Conservation (phyloP, 2,329 filamentous ascomycete species). For the Volutella citrinella region DNA sequence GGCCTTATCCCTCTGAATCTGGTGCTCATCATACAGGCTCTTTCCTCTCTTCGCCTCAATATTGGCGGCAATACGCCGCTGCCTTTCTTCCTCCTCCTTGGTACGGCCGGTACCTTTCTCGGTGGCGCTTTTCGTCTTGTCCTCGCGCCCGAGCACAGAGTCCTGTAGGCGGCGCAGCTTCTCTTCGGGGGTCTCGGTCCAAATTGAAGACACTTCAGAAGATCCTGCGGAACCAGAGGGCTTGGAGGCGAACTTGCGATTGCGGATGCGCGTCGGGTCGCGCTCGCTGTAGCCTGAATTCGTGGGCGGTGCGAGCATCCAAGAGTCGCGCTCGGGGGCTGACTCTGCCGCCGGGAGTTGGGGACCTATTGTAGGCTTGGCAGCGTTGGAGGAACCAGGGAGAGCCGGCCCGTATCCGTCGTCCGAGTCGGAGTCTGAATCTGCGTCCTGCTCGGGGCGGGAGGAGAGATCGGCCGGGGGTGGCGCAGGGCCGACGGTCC, state of each 20-base stretch:
- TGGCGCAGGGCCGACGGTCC: conserved; percentile 30
- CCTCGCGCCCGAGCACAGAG: conserved; percentile 72
- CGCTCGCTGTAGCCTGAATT: conserved; percentile 55
- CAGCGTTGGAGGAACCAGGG: conserved; percentile 45
- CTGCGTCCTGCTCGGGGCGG: conserved; percentile 26
- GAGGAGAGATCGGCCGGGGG: conserved; percentile 27
- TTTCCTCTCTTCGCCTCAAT: conserved; percentile 54
- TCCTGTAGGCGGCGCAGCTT: conserved; percentile 78
- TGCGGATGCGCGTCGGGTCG: conserved; percentile 81
- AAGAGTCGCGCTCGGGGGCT: conserved; percentile 71
- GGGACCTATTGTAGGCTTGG: conserved; percentile 42
- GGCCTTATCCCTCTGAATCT: conserved; percentile 27
- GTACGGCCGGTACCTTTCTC: conserved; percentile 42
- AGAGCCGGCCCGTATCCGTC: conserved; percentile 60
- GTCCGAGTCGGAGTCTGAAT: conserved; percentile 43
- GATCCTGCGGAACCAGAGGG: conserved; percentile 31
- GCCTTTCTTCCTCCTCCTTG: conserved; percentile 54
- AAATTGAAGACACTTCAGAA: conserved; percentile 61
- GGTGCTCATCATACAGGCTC: conserved; percentile 60
- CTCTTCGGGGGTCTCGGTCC: conserved; percentile 90
- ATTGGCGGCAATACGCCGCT: conserved; percentile 44
- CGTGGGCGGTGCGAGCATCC: conserved; percentile 73
- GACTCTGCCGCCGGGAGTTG: conserved; percentile 32
- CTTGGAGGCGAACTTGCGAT: conserved; percentile 76
- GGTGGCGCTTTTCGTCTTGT: conserved; percentile 38